These are phyloP conservation scores for Mycena galopus DNA, from an alignment of 768 basidiomycete genomes.

Conservation along the genomic window DNA sequence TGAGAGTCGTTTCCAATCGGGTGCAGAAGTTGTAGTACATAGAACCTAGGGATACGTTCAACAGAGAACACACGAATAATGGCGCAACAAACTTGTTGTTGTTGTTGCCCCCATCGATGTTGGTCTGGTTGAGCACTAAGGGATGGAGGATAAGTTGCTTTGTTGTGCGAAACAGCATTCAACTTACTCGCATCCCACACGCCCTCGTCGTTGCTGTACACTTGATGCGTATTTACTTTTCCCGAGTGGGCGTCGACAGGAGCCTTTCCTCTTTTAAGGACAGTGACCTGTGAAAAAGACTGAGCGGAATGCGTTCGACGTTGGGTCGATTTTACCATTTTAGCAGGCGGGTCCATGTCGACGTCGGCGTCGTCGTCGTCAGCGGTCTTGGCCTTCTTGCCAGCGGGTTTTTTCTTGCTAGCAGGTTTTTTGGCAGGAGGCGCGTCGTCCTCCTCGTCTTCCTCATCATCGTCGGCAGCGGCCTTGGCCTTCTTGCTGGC, in stretches of 20 bases:
- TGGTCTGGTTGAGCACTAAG: slow-evolving; percentile 68
- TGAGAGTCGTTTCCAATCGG: slow-evolving; percentile 53
- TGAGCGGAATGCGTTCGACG: not conserved
- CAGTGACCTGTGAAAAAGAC: slow-evolving; percentile 42
- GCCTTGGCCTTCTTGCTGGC: slow-evolving; percentile 39
- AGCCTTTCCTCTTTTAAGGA: slow-evolving; percentile 67
- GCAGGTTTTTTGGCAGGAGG: slow-evolving; percentile 46
- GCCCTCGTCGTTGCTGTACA: slow-evolving; percentile 55
- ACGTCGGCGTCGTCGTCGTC: slow-evolving; percentile 42
- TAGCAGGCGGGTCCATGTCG: slow-evolving; percentile 49
- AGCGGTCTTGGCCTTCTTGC: slow-evolving; percentile 36
- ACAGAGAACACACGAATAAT: not conserved
- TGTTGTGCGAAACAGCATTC: not conserved
- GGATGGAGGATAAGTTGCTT: not conserved
- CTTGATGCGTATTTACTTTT: slow-evolving; percentile 67
- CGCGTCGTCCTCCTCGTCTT: slow-evolving; percentile 42
- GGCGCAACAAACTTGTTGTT: slow-evolving; percentile 60
- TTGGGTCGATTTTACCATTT: slow-evolving; percentile 55
- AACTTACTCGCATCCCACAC: slow-evolving; percentile 64
- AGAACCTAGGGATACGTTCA: slow-evolving; percentile 55
- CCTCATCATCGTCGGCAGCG: slow-evolving; percentile 10
- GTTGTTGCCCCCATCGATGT: slow-evolving; percentile 56
- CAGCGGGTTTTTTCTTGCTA: slow-evolving; percentile 38
- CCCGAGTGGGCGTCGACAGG: slow-evolving; percentile 65
- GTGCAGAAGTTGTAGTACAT: slow-evolving; percentile 70